These are phyloP conservation scores for Aspergillus fructus DNA, from an alignment of 2,329 filamentous ascomycete species.

Conservation along the genomic window DNA sequence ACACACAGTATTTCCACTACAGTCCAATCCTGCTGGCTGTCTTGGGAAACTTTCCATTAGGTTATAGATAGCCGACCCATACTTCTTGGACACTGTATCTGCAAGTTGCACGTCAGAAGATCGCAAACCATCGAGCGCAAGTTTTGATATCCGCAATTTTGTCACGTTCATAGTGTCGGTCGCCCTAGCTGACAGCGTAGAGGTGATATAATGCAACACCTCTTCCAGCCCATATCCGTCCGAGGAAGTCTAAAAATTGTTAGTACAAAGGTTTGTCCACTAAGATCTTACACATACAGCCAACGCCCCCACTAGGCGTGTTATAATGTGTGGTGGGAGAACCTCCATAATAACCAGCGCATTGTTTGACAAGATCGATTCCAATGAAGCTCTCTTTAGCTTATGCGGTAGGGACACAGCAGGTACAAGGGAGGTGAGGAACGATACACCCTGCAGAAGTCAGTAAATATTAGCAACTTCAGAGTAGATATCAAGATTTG, in stretches of 20 bases:
- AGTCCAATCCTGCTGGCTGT: slow-evolving; percentile 15
- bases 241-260: slow-evolving; percentile 17
- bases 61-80: slow-evolving; percentile 16
- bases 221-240: slow-evolving; percentile 22
- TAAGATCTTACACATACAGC: slow-evolving; percentile 29
- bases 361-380: slow-evolving; percentile 27
- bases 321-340: slow-evolving; percentile 23
- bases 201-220: slow-evolving; percentile 24
- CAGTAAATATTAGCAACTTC: background rate
- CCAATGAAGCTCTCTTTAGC: slow-evolving; percentile 24
- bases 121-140: slow-evolving; percentile 26
- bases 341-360: slow-evolving; percentile 19
- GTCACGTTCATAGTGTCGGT: slow-evolving; percentile 9
- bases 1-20: slow-evolving; percentile 22
- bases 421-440: slow-evolving; percentile 30
- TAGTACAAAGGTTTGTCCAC: slow-evolving; percentile 9
- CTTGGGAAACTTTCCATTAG: slow-evolving; percentile 24
- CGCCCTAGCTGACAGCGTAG: slow-evolving; percentile 17
- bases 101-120: slow-evolving; percentile 11
- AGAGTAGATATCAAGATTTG: background rate
- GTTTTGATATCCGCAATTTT: slow-evolving; percentile 23
- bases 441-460: slow-evolving; percentile 29
- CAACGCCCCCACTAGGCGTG: slow-evolving; percentile 36
- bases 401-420: slow-evolving; percentile 24
- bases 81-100: slow-evolving; percentile 15